Evolutionary conservation across 495 filamentous ascomycete genomes (phyloP).

Genomic region (Aspergillus conjunctus): DNA sequence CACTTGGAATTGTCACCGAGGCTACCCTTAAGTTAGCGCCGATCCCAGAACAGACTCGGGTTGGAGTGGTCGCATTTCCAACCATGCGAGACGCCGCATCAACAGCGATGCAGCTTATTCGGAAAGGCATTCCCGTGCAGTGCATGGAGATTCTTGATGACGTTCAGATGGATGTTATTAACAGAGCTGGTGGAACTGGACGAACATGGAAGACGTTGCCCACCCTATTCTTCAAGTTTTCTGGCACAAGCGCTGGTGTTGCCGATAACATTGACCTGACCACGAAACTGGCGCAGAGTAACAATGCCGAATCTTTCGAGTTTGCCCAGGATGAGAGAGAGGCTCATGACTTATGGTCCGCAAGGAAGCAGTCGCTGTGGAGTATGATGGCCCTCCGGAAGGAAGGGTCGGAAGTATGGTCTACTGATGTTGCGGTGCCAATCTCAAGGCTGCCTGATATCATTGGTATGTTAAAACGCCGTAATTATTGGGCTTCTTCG

Average conservation of each 20-base stretch:
- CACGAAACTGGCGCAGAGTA: slow-evolving; percentile 60
- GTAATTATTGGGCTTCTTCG: slow-evolving; percentile 1
- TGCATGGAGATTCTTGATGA: slow-evolving; percentile 94
- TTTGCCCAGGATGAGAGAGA: slow-evolving; percentile 73
- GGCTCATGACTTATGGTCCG: slow-evolving; percentile 79
- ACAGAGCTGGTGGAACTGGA: slow-evolving; percentile 70
- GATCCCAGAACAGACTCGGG: slow-evolving; percentile 74
- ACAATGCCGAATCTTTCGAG: slow-evolving; percentile 71
- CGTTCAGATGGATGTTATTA: slow-evolving; percentile 92
- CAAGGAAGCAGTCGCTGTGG: slow-evolving; percentile 87
- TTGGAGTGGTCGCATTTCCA: slow-evolving; percentile 81
- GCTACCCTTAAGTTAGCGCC: slow-evolving; percentile 80
- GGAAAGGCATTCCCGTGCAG: slow-evolving; percentile 78
- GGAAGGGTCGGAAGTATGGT: slow-evolving; percentile 64
- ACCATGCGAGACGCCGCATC: slow-evolving; percentile 77
- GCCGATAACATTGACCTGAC: slow-evolving; percentile 83
- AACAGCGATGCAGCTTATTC: slow-evolving; percentile 77
- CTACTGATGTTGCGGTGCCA: slow-evolving; percentile 88
- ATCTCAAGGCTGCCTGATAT: slow-evolving; percentile 85
- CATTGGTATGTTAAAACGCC: slow-evolving; percentile 53
- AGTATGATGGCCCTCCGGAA: slow-evolving; percentile 53
- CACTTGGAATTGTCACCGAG: slow-evolving; percentile 86
- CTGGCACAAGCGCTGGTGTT: slow-evolving; percentile 70
- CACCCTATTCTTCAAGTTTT: slow-evolving; percentile 95
- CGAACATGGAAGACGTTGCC: slow-evolving; percentile 76